Percentiles rank a stretch among this genome's conserved stretches.
phyloP scores from a whole-genome alignment of 345 rosid genomes.

The Heritiera fomes region DNA sequence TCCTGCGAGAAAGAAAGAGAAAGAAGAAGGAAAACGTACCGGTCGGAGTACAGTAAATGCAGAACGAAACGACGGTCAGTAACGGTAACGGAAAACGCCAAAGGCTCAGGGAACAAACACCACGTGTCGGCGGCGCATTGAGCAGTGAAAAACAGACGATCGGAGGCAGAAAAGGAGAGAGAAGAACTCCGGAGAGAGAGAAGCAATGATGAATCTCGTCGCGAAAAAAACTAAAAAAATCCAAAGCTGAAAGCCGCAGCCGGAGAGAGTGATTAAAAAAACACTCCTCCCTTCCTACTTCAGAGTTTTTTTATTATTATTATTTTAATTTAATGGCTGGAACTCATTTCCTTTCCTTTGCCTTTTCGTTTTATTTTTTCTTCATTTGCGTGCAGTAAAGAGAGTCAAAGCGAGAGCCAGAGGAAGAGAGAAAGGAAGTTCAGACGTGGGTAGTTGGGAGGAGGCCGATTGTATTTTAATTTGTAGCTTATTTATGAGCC shows the following conservation, averaged over 20 bases:
- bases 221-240: not conserved
- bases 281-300: not conserved
- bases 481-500: too few relatives aligned
- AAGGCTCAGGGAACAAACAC: not conserved
- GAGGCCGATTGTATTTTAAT: not conserved
- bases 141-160: slow-evolving; percentile 20
- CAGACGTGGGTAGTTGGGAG: not conserved
- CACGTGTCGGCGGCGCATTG: slow-evolving; percentile 38
- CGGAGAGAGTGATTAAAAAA: not conserved
- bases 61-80: slow-evolving; percentile 16
- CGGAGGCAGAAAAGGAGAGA: slow-evolving; percentile 3
- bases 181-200: not conserved
- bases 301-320: not conserved
- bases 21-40: slow-evolving; percentile 19
- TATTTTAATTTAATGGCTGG: slow-evolving; percentile 13
- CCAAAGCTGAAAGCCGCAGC: not conserved
- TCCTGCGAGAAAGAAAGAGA: not conserved
- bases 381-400: slow-evolving; percentile 15
- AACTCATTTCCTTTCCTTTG: slow-evolving; percentile 5
- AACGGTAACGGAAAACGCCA: slow-evolving; percentile 17
- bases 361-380: not conserved
- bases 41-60: slow-evolving; percentile 27
- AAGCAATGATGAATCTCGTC: not conserved
- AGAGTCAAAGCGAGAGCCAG: not conserved
- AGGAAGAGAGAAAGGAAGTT: not conserved